Evolutionary conservation across 495 filamentous ascomycete genomes (phyloP).

Genomic region (Bacidia gigantensis): DNA sequence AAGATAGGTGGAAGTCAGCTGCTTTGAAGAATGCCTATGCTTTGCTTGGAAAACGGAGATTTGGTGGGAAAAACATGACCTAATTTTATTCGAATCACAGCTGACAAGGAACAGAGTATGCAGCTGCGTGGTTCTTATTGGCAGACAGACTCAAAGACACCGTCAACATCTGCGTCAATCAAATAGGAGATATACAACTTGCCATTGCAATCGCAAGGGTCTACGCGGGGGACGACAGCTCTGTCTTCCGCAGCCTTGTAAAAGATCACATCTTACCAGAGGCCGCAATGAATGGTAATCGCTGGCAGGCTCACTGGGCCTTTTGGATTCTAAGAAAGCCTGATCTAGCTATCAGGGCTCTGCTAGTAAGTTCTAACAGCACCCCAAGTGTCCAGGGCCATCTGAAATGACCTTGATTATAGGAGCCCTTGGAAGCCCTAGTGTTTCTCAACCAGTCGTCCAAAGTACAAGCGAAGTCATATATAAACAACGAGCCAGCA

Average conservation of each 20-base stretch:
- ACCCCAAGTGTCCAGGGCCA: not conserved
- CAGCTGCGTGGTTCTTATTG: conserved; percentile 88
- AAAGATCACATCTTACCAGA: conserved; percentile 66
- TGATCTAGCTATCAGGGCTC: conserved; percentile 74
- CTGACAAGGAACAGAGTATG: conserved; percentile 52
- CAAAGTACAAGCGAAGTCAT: conserved; percentile 57
- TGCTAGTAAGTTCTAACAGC: conserved; percentile 23
- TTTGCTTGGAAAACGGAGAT: conserved; percentile 80
- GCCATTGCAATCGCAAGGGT: conserved; percentile 81
- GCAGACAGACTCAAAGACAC: conserved; percentile 78
- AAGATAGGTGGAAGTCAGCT: conserved; percentile 74
- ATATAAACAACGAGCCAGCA: conserved; percentile 80
- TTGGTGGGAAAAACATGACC: conserved; percentile 39
- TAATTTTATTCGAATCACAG: not conserved
- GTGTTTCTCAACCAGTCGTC: conserved; percentile 39
- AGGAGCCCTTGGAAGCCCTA: conserved; percentile 63
- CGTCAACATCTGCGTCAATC: conserved; percentile 67
- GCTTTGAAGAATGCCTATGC: conserved; percentile 96
- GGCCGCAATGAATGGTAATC: conserved; percentile 67
- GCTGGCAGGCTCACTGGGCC: conserved; percentile 92
- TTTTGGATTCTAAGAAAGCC: conserved; percentile 81
- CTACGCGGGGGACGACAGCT: conserved; percentile 75
- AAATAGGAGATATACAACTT: conserved; percentile 77
- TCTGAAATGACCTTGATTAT: not conserved
- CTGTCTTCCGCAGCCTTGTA: conserved; percentile 57